These are phyloP conservation scores for Linnemannia schmuckeri DNA, from an alignment of 192 early-diverging fungal genomes.

Conservation along the genomic window DNA sequence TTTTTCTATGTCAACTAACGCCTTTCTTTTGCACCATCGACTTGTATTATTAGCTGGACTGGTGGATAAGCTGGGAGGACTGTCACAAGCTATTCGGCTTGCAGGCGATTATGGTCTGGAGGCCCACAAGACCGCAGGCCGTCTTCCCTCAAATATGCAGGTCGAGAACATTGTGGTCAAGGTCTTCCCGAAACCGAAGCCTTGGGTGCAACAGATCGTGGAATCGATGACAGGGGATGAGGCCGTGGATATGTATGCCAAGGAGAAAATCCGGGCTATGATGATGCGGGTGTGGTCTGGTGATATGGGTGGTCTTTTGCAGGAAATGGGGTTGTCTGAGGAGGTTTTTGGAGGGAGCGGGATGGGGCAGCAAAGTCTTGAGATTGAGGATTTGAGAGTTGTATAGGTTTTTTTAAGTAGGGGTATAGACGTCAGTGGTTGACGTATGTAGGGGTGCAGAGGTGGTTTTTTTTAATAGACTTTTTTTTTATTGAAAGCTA, in stretches of 20 bases:
- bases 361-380: conserved; percentile 7
- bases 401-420: neutral
- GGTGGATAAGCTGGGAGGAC: conserved; percentile 73
- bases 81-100: conserved; percentile 61
- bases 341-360: neutral
- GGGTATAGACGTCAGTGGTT: neutral
- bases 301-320: conserved; percentile 34
- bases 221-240: conserved; percentile 48
- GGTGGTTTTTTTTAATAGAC: neutral
- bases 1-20: neutral
- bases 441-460: conserved; percentile 4
- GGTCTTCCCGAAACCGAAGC: conserved; percentile 61
- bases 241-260: conserved; percentile 54
- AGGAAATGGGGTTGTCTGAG: conserved; percentile 17
- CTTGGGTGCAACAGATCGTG: conserved; percentile 28
- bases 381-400: conserved; percentile 35
- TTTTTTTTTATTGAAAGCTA: neutral
- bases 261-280: conserved; percentile 36
- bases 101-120: conserved; percentile 55
- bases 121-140: conserved; percentile 48
- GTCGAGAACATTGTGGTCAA: conserved; percentile 61
- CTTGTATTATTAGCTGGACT: conserved; percentile 58
- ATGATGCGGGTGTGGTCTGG: conserved; percentile 44
- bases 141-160: conserved; percentile 28
- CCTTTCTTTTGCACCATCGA: neutral